These are phyloP conservation scores for Apiospora phragmitis DNA, from an alignment of 2,329 filamentous ascomycete genomes.

Conservation along the genomic window DNA sequence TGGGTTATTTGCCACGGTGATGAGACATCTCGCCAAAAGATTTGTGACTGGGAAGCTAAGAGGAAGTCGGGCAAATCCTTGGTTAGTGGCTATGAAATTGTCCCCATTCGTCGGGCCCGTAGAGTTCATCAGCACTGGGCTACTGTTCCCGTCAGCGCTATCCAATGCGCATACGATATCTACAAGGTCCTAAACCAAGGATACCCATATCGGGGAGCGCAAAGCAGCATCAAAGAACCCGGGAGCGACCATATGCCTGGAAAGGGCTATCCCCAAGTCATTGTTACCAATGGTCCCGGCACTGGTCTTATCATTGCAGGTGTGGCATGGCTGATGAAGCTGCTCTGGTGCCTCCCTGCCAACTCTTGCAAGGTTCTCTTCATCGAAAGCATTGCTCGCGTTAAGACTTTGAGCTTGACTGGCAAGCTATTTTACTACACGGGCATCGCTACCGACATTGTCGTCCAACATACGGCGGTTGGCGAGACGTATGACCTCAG, in stretches of 20 bases:
- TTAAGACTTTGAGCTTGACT: slow-evolving; percentile 79
- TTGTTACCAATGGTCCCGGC: slow-evolving; percentile 86
- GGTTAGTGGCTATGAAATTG: slow-evolving; percentile 56
- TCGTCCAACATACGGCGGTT: slow-evolving; percentile 78
- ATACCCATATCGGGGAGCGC: slow-evolving; percentile 13
- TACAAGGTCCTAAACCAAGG: slow-evolving; percentile 51
- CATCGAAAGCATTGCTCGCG: slow-evolving; percentile 89
- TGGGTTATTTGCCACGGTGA: slow-evolving; percentile 83
- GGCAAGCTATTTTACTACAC: slow-evolving; percentile 70
- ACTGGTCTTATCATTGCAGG: slow-evolving; percentile 76
- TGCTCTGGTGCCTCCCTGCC: slow-evolving; percentile 44
- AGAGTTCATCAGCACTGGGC: slow-evolving; percentile 78
- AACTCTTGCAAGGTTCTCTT: slow-evolving; percentile 74
- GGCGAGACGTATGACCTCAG: slow-evolving; percentile 32
- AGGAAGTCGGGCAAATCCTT: neutral
- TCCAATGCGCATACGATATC: slow-evolving; percentile 66
- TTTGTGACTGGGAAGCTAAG: slow-evolving; percentile 53
- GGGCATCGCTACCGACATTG: slow-evolving; percentile 70
- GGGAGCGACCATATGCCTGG: slow-evolving; percentile 16
- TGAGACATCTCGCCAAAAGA: slow-evolving; percentile 65
- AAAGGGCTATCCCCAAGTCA: slow-evolving; percentile 64
- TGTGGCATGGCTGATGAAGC: slow-evolving; percentile 48
- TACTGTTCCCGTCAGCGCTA: slow-evolving; percentile 69
- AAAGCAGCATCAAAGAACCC: slow-evolving; percentile 20
- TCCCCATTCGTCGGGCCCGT: slow-evolving; percentile 73